Evolutionary conservation across 164 flowering plant species (phyloP), one percentile per base, ranked within the genome.

Genomic region (Annona cherimola): DNA sequence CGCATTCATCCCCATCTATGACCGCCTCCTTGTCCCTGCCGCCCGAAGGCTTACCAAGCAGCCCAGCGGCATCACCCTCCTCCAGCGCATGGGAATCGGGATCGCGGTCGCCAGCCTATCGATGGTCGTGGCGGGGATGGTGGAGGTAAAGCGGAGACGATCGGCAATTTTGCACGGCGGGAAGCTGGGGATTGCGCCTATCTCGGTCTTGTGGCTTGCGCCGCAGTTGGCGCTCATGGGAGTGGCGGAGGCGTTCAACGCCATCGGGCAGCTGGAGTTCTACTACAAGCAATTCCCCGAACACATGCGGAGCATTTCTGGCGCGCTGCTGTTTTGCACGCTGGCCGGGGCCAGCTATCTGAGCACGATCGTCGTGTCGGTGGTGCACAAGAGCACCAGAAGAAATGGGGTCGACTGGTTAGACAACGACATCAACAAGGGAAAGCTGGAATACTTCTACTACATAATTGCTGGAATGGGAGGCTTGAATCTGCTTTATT

Each of bases 201-300:
- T 75, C 11, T 40, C 77, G 3, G 73, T 46, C 20, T 45, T 75
- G 63, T 93, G 98, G 98, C 85, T 93, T 1, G 83, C 87, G 1
- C 98, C 97, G 3, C 98, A 91, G 67, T 85, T 90, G 2, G 54
- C 84, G 1, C 72, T 90, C 9, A 77, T 87, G 85, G 95, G 95
- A 0, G 76, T 93, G 1, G 84, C 85, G 1, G 97, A 93, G 79
- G 91, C 91, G 1, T 93, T 93, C 73, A 89, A 79, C 26, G 68
- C 80, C 2, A 82, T 93, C 3, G 98, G 89, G 2, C 94, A 84
- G 68, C 85, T 91, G 1, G 97, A 93, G 77, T 88, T 91, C 57
- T 90, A 80, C 81, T 84, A 93, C 83, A 83, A 79, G 71, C 83
- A 93, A 75, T 87, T 90, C 50, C 98, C 97, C 0, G 98, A 93